Percentiles rank a stretch among this genome's conserved stretches.
Evolutionary conservation across 345 rosid species (phyloP).

Genomic region (Erodium maritimum): DNA sequence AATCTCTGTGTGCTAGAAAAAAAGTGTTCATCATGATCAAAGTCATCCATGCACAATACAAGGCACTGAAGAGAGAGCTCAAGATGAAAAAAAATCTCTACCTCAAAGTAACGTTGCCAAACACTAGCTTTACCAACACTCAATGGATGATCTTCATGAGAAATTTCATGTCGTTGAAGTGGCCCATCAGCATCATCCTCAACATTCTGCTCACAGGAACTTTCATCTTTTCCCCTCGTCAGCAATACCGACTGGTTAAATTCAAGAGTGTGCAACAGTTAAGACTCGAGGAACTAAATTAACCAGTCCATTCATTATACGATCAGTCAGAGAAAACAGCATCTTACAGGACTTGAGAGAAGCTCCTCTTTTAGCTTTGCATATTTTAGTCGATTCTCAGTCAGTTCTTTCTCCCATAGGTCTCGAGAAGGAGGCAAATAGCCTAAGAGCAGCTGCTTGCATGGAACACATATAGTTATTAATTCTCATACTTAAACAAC

Average conservation of each 20-base stretch:
- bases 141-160: constrained; percentile 67
- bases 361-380: constrained; percentile 51
- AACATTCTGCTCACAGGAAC: constrained; percentile 16
- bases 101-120: constrained; percentile 63
- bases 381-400: constrained; percentile 42
- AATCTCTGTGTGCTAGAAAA: constrained; percentile 47
- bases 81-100: constrained; percentile 8
- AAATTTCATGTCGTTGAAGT: constrained; percentile 40
- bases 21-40: constrained; percentile 7
- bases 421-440: constrained; percentile 49
- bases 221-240: constrained; percentile 16
- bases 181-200: constrained; percentile 40
- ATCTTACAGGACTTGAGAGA: constrained; percentile 61
- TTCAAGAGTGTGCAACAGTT: constrained; percentile 21
- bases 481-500: background rate
- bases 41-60: constrained; percentile 4
- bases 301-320: background rate
- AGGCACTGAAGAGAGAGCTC: constrained; percentile 2
- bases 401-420: constrained; percentile 52
- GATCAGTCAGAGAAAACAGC: constrained; percentile 5
- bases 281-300: constrained; percentile 5
- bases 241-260: constrained; percentile 47
- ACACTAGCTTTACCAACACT: constrained; percentile 48
- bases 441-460: constrained; percentile 46
- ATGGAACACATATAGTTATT: background rate